Conservation (phyloP, 352 stramenopile genomes). For the Phytophthora ohioensis region DNA sequence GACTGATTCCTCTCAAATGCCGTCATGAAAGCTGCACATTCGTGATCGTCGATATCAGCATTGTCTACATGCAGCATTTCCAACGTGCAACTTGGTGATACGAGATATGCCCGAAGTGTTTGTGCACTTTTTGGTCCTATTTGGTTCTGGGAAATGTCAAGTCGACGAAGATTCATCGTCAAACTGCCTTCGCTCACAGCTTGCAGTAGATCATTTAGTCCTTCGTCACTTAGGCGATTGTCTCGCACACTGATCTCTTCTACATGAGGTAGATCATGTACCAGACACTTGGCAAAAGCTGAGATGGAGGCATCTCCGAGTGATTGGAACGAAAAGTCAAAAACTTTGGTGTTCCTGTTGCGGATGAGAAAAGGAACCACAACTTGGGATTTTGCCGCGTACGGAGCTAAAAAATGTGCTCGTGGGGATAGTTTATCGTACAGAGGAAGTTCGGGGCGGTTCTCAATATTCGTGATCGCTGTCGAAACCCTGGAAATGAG, state of each 20-base stretch:
- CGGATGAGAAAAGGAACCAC: constrained; percentile 75
- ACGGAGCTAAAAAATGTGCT: constrained; percentile 68
- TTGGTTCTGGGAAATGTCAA: constrained; percentile 82
- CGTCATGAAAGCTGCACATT: constrained; percentile 87
- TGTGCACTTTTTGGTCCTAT: constrained; percentile 67
- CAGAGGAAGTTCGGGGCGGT: constrained; percentile 19
- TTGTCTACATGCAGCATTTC: constrained; percentile 78
- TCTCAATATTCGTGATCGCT: constrained; percentile 24
- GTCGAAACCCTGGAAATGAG: constrained; percentile 15
- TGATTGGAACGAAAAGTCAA: constrained; percentile 87
- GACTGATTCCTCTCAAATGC: constrained; percentile 86
- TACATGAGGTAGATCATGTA: constrained; percentile 66
- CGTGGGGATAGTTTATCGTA: constrained; percentile 69
- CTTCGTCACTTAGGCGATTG: constrained; percentile 87
- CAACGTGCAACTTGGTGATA: constrained; percentile 66
- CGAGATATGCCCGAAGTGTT: constrained; percentile 66
- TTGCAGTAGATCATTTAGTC: constrained; percentile 63
- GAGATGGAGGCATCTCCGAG: constrained; percentile 74
- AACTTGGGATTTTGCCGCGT: constrained; percentile 55
- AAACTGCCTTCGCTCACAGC: constrained; percentile 62
- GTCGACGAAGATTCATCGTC: constrained; percentile 57
- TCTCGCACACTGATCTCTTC: constrained; percentile 88
- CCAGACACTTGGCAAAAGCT: constrained; percentile 70
- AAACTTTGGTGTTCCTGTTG: constrained; percentile 67
- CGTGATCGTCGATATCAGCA: constrained; percentile 89